Percentiles rank a stretch among this genome's conserved stretches.
Conservation (phyloP, 164 flowering plant species). For the Santalum album region DNA sequence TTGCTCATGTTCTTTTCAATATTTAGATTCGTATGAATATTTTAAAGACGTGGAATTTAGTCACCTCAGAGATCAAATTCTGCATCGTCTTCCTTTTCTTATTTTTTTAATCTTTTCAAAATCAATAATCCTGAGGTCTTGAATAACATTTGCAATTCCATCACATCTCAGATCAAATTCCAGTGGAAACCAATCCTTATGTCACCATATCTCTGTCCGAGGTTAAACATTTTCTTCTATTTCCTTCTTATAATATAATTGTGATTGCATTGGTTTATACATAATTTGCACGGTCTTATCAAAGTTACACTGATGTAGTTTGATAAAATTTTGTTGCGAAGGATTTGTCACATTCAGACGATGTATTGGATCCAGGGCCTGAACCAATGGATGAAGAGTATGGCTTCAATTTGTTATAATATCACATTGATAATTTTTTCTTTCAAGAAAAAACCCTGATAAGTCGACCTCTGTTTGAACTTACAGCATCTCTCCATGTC, state of each 20-base stretch:
- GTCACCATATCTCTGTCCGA: slow-evolving; percentile 50
- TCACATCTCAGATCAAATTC: slow-evolving; percentile 46
- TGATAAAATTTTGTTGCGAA: slow-evolving; percentile 7
- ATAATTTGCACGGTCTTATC: not conserved
- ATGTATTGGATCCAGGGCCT: slow-evolving; percentile 15
- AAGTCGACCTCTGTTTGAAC: not conserved
- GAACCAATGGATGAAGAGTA: slow-evolving; percentile 46
- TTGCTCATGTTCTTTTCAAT: too few species aligned
- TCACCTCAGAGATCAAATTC: too few species aligned
- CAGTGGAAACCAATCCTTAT: slow-evolving; percentile 41
- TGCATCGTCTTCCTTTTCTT: too few species aligned
- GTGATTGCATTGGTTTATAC: not conserved
- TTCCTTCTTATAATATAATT: not conserved
- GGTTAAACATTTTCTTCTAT: slow-evolving; percentile 23
- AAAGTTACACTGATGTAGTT: not conserved
- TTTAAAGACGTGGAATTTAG: too few species aligned
- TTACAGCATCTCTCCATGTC: slow-evolving; percentile 5
- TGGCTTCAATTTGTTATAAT: not conserved
- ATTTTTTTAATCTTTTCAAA: too few species aligned
- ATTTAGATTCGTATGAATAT: too few species aligned
- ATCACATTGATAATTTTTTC: not conserved
- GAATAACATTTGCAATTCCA: not conserved
- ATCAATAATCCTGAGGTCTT: too few species aligned
- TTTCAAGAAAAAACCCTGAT: not conserved
- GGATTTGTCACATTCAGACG: slow-evolving; percentile 17